Evolutionary conservation across 1,284 basidiomycete genomes (phyloP), one percentile per base, ranked within the genome.

Genomic region (Inonotus obliquus): DNA sequence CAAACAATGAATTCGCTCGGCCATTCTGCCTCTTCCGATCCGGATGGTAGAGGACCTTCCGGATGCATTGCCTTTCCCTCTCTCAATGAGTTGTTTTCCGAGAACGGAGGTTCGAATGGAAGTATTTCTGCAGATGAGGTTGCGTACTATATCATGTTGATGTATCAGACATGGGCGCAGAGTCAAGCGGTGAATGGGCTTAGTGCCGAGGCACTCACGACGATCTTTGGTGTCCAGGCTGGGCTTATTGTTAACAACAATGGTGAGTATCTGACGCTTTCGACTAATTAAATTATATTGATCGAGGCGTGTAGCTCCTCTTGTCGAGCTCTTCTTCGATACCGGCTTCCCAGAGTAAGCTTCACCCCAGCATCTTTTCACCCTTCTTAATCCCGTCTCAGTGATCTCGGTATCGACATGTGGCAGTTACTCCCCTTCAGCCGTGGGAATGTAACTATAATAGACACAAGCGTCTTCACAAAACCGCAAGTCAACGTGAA

Each of bases 401-500:
- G 78, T 57, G 75, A 69, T 39, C 62, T 81, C 21, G 80, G 80
- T 2, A 77, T 83, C 58, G 72, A 76, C 64, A 76, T 79, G 71
- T 84, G 82, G 81, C 76, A 77, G 54, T 74, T 84, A 10, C 75
- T 84, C 7, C 81, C 81, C 1, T 84, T 83, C 72, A 79, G 78
- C 69, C 71, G 81, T 32, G 82, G 82, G 9, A 76, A 69, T 44
- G 79, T 84, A 47, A 73, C 74, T 56, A 80, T 83, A 67, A 77
- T 70, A 23, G 77, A 72, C 58, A 74, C 69, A 9, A 68, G n/a
- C 64, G 79, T 80, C 0, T 81, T 80, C 71, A 71, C 70, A 0
- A 74, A 78, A n/a, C n/a, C 81, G 6, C 63, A 71, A 10, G 72
- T 81, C 61, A 75, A 71, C 21, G 79, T 80, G 47, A 81, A 81